These are phyloP conservation scores for Chaetomium strumarium DNA, from an alignment of 2,329 filamentous ascomycete species.

Conservation along the genomic window DNA sequence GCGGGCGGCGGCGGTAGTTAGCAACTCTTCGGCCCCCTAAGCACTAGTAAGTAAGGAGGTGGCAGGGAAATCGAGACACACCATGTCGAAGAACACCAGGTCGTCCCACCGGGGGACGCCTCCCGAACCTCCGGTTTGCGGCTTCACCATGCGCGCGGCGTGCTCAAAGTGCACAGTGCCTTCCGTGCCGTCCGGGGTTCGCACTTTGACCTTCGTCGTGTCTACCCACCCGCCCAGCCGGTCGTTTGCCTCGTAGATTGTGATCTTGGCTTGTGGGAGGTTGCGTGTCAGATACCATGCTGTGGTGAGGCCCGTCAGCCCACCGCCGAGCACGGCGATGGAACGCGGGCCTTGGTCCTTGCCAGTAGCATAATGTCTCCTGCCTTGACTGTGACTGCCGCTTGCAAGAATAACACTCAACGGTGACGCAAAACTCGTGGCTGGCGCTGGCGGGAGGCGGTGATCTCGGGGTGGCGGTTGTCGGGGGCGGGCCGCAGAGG, in stretches of 20 bases:
- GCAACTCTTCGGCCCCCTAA: slow-evolving; percentile 8
- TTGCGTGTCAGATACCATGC: slow-evolving; percentile 70
- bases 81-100: slow-evolving; percentile 63
- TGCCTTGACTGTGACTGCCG: background rate
- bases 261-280: slow-evolving; percentile 63
- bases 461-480: background rate
- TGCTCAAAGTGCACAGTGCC: slow-evolving; percentile 67
- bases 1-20: background rate
- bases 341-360: slow-evolving; percentile 12
- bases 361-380: slow-evolving; percentile 5
- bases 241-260: slow-evolving; percentile 68
- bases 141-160: slow-evolving; percentile 71
- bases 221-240: slow-evolving; percentile 80
- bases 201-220: slow-evolving; percentile 56
- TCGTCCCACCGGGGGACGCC: slow-evolving; percentile 47
- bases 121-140: slow-evolving; percentile 32
- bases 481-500: background rate
- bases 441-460: background rate
- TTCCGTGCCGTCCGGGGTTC: slow-evolving; percentile 46
- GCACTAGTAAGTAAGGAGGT: too few species aligned
- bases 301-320: slow-evolving; percentile 73
- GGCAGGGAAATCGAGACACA: slow-evolving; percentile 37
- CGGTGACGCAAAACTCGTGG: background rate
- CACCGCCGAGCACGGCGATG: slow-evolving; percentile 70
- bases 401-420: background rate